Percentiles rank a stretch among this genome's conserved stretches.
Conservation (phyloP, 2,329 filamentous ascomycete species). For the Trichoderma gracile region DNA sequence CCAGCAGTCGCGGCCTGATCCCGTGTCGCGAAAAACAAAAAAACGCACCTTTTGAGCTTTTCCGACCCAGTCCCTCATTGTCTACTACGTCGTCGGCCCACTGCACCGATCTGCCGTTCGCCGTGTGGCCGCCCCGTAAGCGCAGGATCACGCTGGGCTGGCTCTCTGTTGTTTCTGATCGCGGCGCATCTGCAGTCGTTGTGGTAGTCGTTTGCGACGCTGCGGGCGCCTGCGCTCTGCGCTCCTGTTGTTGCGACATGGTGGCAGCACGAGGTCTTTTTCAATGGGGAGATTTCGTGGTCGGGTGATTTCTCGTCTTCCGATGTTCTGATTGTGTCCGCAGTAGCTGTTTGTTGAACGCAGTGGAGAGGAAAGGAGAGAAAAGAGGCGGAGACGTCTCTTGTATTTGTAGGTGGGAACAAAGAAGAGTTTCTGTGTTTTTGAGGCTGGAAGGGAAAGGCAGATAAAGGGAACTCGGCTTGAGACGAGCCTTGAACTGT, state of each 20-base stretch:
- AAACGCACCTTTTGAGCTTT: conserved; percentile 81
- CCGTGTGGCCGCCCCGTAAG: conserved; percentile 51
- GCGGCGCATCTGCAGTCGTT: conserved; percentile 33
- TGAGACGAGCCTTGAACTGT: not conserved
- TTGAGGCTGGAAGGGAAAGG: not conserved
- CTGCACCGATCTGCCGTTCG: conserved; percentile 66
- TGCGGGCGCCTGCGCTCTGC: conserved; percentile 34
- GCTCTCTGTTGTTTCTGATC: conserved; percentile 35
- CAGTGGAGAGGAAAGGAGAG: not conserved
- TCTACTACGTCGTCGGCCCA: conserved; percentile 95
- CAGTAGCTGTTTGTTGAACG: not conserved
- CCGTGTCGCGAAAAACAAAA: not conserved
- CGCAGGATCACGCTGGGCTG: conserved; percentile 48
- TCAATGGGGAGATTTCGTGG: not conserved
- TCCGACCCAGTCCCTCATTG: conserved; percentile 92
- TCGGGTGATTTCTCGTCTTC: not conserved
- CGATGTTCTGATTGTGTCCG: not conserved
- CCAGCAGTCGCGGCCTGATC: too few species aligned
- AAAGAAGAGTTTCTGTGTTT: not conserved
- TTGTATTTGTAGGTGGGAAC: too few species aligned
- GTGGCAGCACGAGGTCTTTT: not conserved
- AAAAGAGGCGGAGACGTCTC: too few species aligned
- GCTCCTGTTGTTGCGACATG: conserved; percentile 39
- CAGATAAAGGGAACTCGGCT: not conserved
- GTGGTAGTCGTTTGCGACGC: conserved; percentile 41